Evolutionary conservation across 208 protist species (phyloP).

Genomic region (Leishmania arabica): DNA sequence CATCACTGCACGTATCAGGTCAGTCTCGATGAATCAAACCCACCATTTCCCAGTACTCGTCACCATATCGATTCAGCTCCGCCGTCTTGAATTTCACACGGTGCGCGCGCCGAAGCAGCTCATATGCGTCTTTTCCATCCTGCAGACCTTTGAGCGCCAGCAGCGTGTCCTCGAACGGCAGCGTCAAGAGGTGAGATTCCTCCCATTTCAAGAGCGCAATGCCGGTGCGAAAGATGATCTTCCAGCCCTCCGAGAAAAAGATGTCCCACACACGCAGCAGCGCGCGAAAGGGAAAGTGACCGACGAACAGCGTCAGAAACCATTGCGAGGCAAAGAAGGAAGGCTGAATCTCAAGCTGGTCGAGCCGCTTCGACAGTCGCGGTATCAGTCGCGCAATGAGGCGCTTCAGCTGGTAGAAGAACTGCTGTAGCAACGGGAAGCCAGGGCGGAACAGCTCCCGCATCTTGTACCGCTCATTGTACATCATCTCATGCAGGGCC

Average conservation of each 20-base stretch:
- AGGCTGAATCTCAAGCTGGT: conserved; percentile 68
- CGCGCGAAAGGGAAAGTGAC: conserved; percentile 86
- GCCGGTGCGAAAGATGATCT: conserved; percentile 91
- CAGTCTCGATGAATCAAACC: conserved; percentile 23
- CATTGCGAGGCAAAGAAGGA: conserved; percentile 93
- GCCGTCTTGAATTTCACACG: conserved; percentile 89
- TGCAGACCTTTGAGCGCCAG: conserved; percentile 85
- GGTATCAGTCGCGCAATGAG: conserved; percentile 81
- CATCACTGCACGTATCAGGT: background rate
- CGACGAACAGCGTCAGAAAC: conserved; percentile 94
- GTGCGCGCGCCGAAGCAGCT: conserved; percentile 74
- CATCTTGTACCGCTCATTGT: conserved; percentile 81
- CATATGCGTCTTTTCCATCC: conserved; percentile 78
- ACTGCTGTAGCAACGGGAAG: conserved; percentile 90
- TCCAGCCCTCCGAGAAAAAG: conserved; percentile 93
- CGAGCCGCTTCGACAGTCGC: conserved; percentile 76
- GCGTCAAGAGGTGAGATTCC: conserved; percentile 63
- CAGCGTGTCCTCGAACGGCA: conserved; percentile 82
- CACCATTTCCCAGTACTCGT: conserved; percentile 76
- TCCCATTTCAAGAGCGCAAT: conserved; percentile 92
- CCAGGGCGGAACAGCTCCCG: conserved; percentile 87
- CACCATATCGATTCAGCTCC: conserved; percentile 77
- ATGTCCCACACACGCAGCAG: conserved; percentile 93
- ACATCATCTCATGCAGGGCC: conserved; percentile 89
- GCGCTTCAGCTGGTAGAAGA: conserved; percentile 88